phyloP scores from a whole-genome alignment of 306 rosid species.

The Arachis stenosperma region DNA sequence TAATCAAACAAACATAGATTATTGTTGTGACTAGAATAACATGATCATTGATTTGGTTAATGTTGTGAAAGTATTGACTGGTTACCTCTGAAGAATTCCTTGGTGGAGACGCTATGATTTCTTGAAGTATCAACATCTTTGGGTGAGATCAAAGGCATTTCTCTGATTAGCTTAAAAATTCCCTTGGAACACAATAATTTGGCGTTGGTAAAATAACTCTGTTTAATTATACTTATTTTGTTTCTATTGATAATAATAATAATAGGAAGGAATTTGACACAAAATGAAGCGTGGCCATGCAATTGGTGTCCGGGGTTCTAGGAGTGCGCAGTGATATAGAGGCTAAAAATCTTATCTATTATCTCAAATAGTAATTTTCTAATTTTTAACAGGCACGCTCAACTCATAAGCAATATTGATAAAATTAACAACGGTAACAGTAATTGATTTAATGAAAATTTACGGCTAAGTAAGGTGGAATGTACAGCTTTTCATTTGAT shows the following conservation, averaged over 20 bases:
- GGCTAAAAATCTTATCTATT: conserved; percentile 20
- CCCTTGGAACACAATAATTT: conserved; percentile 28
- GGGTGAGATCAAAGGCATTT: conserved; percentile 55
- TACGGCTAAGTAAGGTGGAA: neutral
- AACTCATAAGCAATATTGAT: too few species aligned
- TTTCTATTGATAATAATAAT: conserved; percentile 28
- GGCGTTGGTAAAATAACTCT: conserved; percentile 17
- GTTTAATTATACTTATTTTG: conserved; percentile 20
- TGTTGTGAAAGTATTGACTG: neutral
- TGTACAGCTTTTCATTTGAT: neutral
- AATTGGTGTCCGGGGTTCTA: conserved; percentile 46
- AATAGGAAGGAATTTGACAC: conserved; percentile 31
- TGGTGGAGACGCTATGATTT: conserved; percentile 35
- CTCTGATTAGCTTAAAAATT: neutral
- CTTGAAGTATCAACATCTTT: conserved; percentile 43
- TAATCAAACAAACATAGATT: neutral
- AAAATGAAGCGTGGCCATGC: conserved; percentile 32
- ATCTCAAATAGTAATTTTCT: conserved; percentile 48
- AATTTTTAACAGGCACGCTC: conserved; percentile 34
- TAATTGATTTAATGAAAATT: too few species aligned
- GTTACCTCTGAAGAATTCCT: conserved; percentile 73
- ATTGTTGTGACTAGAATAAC: neutral
- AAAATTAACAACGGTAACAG: too few species aligned
- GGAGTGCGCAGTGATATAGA: conserved; percentile 43
- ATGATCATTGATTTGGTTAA: neutral